Base-by-base conservation (phyloP, 176 grass and related monocot species). In the Chrysopogon serrulatus region DNA sequence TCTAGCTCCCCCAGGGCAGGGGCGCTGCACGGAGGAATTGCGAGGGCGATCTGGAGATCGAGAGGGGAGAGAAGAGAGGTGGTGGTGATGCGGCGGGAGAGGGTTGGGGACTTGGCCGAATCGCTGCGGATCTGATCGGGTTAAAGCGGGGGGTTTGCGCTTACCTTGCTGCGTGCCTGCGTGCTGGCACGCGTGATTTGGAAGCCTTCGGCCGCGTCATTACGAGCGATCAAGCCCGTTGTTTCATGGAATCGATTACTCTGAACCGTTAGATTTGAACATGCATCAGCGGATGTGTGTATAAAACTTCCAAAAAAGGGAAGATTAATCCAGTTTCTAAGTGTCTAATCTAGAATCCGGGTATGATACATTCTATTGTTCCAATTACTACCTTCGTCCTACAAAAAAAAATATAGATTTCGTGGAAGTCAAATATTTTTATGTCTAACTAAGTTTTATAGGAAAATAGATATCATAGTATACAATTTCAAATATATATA, bases 31-130 rank as follows among this genome's bases (percentile, higher is more conserved):
- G 68, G 27, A 33, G 14, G 83, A 60, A 48, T 47, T 57, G 53
- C 32, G 48, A 56, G 33, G 56, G 79, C 82, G 90, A 88, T 91
- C 86, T 87, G 63, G 85, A 87, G 65, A 24, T 30, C 30, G 54
- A 36, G 15, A 42, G 42, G 48, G 61, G 35, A 56, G 51, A 51
- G 56, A 19, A 41, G 23, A n/a, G 33, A 85, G 62, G 53, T 4
- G 31, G 59, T 24, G 61, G 62, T 68, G 42, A 76, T 73, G 81
- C 42, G 47, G 63, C 84, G 76, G 77, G 82, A 15, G 37, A 57
- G 78, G 86, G 78, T 67, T 86, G 17, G 31, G 79, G 28, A 68
- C 69, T 62, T 47, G 60, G 12, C 53, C 57, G 74, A 78, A 68
- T 68, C 49, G 78, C 17, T 42, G 78, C 64, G 65, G 88, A 86